Conservation (phyloP, 805 yeast species). For the Groenewaldozyma tartarivorans region DNA sequence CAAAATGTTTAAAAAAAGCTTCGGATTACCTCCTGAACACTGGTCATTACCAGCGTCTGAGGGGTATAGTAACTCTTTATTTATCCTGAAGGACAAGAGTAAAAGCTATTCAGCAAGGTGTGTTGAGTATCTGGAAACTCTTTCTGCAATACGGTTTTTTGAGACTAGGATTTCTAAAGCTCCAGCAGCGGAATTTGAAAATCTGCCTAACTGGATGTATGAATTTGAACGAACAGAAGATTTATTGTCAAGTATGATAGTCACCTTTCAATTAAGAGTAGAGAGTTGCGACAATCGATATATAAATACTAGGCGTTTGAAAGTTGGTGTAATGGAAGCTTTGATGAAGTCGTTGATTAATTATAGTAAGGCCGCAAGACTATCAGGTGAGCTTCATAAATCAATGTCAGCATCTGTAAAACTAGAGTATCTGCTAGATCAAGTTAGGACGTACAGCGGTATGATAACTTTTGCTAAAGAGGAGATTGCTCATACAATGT, state of each 20-base stretch:
- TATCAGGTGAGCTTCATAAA: slow-evolving; percentile 15
- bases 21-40: slow-evolving; percentile 26
- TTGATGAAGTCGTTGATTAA: not conserved
- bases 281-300: not conserved
- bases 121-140: not conserved
- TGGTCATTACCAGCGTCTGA: not conserved
- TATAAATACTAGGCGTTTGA: too few relatives aligned
- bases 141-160: slow-evolving; percentile 1
- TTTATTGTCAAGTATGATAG: not conserved
- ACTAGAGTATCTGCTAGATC: slow-evolving; percentile 12
- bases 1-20: slow-evolving; percentile 34
- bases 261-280: not conserved
- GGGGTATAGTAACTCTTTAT: not conserved
- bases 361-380: slow-evolving; percentile 13
- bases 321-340: not conserved
- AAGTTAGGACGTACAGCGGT: not conserved
- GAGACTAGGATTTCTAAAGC: not conserved
- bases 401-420: slow-evolving; percentile 18
- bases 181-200: not conserved
- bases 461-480: slow-evolving; percentile 26
- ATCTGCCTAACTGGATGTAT: not conserved
- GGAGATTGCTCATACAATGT: slow-evolving; percentile 51
- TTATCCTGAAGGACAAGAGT: not conserved
- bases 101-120: not conserved
- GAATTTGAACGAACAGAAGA: not conserved